A percentile compares a stretch with the other conserved stretches of the same genome.
These are phyloP conservation scores for Kwoniella europaea DNA, from an alignment of 768 basidiomycete genomes.

Conservation along the genomic window DNA sequence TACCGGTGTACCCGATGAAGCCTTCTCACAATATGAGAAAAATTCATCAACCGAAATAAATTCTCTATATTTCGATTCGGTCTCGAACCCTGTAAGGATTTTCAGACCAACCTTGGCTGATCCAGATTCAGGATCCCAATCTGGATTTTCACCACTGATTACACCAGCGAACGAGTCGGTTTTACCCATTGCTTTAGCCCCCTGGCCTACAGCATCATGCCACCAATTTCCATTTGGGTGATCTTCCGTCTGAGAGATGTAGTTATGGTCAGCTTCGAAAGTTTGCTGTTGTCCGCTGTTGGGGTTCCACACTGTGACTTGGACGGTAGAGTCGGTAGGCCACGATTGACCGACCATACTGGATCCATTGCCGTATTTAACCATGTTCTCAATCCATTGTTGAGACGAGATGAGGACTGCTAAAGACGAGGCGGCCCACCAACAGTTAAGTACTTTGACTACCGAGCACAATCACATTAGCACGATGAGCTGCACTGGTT, in stretches of 20 bases:
- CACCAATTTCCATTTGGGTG: slow-evolving; percentile 28
- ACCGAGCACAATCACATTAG: neutral
- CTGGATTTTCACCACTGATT: slow-evolving; percentile 4
- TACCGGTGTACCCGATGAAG: slow-evolving; percentile 12
- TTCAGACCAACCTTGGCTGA: slow-evolving; percentile 19
- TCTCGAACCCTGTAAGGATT: slow-evolving; percentile 23
- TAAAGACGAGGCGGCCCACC: slow-evolving; percentile 36
- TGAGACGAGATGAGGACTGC: slow-evolving; percentile 34
- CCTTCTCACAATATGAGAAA: slow-evolving; percentile 7
- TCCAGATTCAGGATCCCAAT: slow-evolving; percentile 14
- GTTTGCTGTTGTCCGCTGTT: slow-evolving; percentile 6
- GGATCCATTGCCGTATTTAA: slow-evolving; percentile 30
- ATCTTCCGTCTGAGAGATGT: slow-evolving; percentile 24
- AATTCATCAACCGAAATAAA: slow-evolving; percentile 18
- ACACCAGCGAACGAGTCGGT: neutral
- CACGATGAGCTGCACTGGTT: neutral
- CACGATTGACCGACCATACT: slow-evolving; percentile 16
- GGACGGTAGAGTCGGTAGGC: slow-evolving; percentile 12
- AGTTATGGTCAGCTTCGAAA: slow-evolving; percentile 1
- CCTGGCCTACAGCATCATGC: slow-evolving; percentile 24
- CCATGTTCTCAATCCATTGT: slow-evolving; percentile 35
- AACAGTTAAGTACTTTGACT: slow-evolving; percentile 43
- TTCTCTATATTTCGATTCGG: neutral
- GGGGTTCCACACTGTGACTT: slow-evolving; percentile 28
- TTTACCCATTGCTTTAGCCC: slow-evolving; percentile 4